Percentiles rank a stretch among this genome's conserved stretches.
Evolutionary conservation across 805 yeast genomes (phyloP).

Genomic region (Hermanozyma aechmeae): DNA sequence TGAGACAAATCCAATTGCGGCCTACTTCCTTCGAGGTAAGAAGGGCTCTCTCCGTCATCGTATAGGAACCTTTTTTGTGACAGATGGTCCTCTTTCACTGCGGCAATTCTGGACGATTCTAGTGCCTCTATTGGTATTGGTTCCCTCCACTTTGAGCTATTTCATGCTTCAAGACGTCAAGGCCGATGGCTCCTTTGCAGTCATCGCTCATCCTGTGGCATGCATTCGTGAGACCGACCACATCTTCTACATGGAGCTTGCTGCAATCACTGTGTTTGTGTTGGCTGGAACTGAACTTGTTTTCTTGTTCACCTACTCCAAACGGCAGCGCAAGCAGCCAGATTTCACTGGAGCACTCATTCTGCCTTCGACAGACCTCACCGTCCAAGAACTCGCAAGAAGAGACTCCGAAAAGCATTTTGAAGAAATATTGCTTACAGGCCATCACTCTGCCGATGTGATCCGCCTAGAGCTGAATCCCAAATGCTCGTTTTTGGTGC

Average conservation of each 20-base stretch:
- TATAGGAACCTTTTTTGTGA: constrained; percentile 15
- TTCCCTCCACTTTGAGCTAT: not conserved
- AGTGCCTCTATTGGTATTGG: constrained; percentile 2
- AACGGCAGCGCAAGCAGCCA: constrained; percentile 5
- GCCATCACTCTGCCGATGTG: constrained; percentile 55
- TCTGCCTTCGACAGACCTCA: constrained; percentile 1
- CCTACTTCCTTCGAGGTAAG: constrained; percentile 11
- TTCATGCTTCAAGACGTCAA: constrained; percentile 7
- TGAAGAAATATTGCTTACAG: constrained; percentile 20
- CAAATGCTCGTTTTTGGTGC: constrained; percentile 53
- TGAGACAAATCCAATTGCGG: constrained; percentile 19
- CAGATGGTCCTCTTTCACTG: constrained; percentile 5
- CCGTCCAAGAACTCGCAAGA: constrained; percentile 4
- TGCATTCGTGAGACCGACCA: constrained; percentile 28
- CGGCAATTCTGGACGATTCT: constrained; percentile 4
- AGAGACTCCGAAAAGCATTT: constrained; percentile 14
- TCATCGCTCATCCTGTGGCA: too few relatives aligned
- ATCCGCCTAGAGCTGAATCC: constrained; percentile 50
- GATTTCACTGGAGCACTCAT: constrained; percentile 1
- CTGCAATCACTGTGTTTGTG: constrained; percentile 41
- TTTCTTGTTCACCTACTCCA: constrained; percentile 17
- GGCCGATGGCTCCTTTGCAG: constrained; percentile 5
- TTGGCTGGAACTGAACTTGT: constrained; percentile 39
- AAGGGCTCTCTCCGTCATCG: constrained; percentile 15
- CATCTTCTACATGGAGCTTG: constrained; percentile 48